phyloP scores from a whole-genome alignment of 2,329 filamentous ascomycete species.

The Pseudocercospora macadamiae region DNA sequence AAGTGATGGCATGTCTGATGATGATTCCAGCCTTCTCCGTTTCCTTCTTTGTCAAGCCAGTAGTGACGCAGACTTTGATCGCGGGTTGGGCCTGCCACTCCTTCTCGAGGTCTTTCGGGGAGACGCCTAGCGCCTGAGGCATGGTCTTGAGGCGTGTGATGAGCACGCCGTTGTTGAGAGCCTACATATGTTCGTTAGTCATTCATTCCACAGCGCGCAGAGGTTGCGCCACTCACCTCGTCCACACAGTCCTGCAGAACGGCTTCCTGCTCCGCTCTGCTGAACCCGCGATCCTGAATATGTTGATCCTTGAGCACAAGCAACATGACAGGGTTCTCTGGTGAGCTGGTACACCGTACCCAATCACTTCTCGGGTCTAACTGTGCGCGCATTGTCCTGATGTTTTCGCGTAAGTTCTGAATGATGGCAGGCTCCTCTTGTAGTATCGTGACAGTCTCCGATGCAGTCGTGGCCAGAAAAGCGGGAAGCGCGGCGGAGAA shows the following conservation, averaged over 20 bases:
- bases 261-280: constrained; percentile 73
- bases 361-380: constrained; percentile 93
- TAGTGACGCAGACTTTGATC: constrained; percentile 88
- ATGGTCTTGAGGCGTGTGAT: constrained; percentile 84
- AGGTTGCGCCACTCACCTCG: constrained; percentile 65
- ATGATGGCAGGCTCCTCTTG: constrained; percentile 86
- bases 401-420: constrained; percentile 78
- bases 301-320: constrained; percentile 83
- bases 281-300: constrained; percentile 69
- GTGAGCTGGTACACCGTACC: constrained; percentile 77
- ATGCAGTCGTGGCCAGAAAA: constrained; percentile 91
- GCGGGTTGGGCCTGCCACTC: constrained; percentile 74
- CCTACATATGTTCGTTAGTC: constrained; percentile 53
- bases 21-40: constrained; percentile 88
- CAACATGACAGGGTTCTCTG: constrained; percentile 86
- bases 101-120: constrained; percentile 63
- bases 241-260: constrained; percentile 92
- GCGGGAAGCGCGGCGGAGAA: constrained; percentile 94
- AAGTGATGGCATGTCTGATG: constrained; percentile 91
- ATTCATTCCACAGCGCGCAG: neutral
- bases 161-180: constrained; percentile 82
- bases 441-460: constrained; percentile 82
- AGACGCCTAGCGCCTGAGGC: constrained; percentile 61
- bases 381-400: constrained; percentile 80
- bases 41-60: constrained; percentile 87